A percentile compares a stretch with the other conserved stretches of the same genome.
phyloP scores from a whole-genome alignment of 2,329 filamentous ascomycete species.

The Pestalotiopsis sp. region DNA sequence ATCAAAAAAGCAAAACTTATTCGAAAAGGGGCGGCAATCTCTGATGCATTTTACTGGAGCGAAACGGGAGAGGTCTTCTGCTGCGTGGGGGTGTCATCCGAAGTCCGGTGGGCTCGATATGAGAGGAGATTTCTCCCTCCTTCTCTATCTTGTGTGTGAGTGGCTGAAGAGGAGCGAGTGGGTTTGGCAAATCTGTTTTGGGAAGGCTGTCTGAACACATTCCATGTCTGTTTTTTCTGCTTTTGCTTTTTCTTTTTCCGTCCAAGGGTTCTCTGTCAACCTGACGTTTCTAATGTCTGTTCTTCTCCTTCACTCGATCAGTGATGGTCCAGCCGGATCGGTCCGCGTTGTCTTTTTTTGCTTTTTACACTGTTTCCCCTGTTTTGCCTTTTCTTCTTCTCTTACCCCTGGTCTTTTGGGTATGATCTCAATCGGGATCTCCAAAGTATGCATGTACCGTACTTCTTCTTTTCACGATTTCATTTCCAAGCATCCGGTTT shows the following conservation, averaged over 20 bases:
- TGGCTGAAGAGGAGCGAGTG: neutral
- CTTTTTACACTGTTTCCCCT: neutral
- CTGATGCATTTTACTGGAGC: constrained; percentile 2
- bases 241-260: constrained; percentile 16
- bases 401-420: neutral
- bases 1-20: neutral
- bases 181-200: neutral
- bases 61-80: neutral
- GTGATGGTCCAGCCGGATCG: neutral
- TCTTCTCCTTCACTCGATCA: neutral
- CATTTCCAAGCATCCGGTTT: neutral
- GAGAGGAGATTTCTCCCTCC: neutral
- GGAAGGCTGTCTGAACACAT: constrained; percentile 16
- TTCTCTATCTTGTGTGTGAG: neutral
- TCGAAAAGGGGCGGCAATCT: neutral
- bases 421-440: neutral
- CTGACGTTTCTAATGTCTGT: constrained; percentile 8
- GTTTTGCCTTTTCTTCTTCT: neutral
- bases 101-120: neutral
- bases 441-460: neutral
- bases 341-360: constrained; percentile 5
- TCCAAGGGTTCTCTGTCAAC: constrained; percentile 13
- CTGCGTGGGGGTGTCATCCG: neutral
- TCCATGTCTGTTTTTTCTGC: constrained; percentile 19
- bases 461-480: neutral